These are phyloP conservation scores for Platismatia glauca DNA, from an alignment of 495 filamentous ascomycete genomes.

Conservation along the genomic window DNA sequence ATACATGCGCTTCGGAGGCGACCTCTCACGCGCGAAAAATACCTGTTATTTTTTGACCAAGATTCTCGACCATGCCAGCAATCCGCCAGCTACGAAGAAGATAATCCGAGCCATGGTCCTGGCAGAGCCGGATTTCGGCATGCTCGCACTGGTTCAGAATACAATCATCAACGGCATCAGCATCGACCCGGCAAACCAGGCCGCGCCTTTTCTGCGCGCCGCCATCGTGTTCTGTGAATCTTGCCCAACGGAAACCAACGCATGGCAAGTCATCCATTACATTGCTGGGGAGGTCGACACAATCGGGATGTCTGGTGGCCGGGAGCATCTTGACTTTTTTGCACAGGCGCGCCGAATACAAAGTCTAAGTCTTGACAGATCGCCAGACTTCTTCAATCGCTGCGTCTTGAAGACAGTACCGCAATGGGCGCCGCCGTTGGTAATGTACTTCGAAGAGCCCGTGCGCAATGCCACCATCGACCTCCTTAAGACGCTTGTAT, in stretches of 20 bases:
- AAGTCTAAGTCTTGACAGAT: conserved; percentile 34
- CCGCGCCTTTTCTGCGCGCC: conserved; percentile 45
- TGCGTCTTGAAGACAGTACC: conserved; percentile 47
- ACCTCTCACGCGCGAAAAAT: conserved; percentile 22
- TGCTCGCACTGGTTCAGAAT: conserved; percentile 36
- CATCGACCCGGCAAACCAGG: conserved; percentile 47
- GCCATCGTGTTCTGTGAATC: conserved; percentile 41
- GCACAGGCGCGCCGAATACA: conserved; percentile 32
- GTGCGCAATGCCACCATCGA: conserved; percentile 47
- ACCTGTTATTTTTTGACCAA: conserved; percentile 36
- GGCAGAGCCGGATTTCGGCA: conserved; percentile 37
- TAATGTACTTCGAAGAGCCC: conserved; percentile 50
- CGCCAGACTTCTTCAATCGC: conserved; percentile 32
- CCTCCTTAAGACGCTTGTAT: conserved; percentile 48
- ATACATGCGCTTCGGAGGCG: conserved; percentile 27
- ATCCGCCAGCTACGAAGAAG: conserved; percentile 27
- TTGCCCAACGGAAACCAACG: conserved; percentile 31
- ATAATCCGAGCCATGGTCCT: conserved; percentile 38
- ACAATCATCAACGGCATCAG: conserved; percentile 45
- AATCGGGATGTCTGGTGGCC: conserved; percentile 47
- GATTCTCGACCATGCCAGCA: conserved; percentile 34
- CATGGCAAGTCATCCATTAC: conserved; percentile 39
- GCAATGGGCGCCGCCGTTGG: conserved; percentile 58
- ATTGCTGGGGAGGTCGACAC: conserved; percentile 48
- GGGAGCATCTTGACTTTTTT: conserved; percentile 54